These are phyloP conservation scores for Phyllosticta citribraziliensis DNA, from an alignment of 2,329 filamentous ascomycete species.

Conservation along the genomic window DNA sequence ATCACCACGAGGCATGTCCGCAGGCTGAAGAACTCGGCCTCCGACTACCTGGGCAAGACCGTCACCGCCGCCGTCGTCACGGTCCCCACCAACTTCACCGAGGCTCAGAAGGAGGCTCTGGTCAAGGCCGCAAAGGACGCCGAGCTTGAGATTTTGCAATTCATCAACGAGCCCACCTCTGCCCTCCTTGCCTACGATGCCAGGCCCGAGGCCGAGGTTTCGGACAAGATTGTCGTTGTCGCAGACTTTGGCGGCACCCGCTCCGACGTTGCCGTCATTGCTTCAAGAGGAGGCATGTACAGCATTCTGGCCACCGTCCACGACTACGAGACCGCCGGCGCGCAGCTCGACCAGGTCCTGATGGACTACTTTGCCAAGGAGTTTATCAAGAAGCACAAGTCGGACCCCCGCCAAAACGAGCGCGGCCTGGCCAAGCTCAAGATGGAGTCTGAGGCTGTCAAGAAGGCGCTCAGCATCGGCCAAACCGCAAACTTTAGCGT, in stretches of 20 bases:
- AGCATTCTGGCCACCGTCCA: conserved; percentile 87
- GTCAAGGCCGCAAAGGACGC: conserved; percentile 68
- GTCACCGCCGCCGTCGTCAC: conserved; percentile 94
- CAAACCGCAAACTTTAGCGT: conserved; percentile 85
- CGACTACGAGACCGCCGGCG: conserved; percentile 88
- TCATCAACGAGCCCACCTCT: conserved; percentile 84
- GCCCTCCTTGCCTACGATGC: conserved; percentile 88
- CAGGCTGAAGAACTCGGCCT: conserved; percentile 71
- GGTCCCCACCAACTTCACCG: conserved; percentile 84
- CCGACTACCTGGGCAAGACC: conserved; percentile 84
- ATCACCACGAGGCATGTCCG: conserved; percentile 75
- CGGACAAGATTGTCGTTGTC: conserved; percentile 86
- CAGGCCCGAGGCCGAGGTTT: conserved; percentile 58
- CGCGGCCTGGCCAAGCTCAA: conserved; percentile 85
- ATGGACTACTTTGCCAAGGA: conserved; percentile 98
- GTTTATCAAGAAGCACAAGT: conserved; percentile 91
- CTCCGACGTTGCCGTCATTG: conserved; percentile 83
- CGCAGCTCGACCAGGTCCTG: conserved; percentile 77
- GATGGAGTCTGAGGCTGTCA: conserved; percentile 80
- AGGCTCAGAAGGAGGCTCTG: conserved; percentile 76
- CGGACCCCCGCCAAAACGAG: conserved; percentile 71
- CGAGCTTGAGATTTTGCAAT: conserved; percentile 80
- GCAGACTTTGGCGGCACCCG: conserved; percentile 88
- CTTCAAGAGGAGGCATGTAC: conserved; percentile 91
- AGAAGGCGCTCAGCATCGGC: conserved; percentile 84